These are phyloP conservation scores for Dendrobium huoshanense DNA, from an alignment of 106 monocot genomes.

Conservation along the genomic window DNA sequence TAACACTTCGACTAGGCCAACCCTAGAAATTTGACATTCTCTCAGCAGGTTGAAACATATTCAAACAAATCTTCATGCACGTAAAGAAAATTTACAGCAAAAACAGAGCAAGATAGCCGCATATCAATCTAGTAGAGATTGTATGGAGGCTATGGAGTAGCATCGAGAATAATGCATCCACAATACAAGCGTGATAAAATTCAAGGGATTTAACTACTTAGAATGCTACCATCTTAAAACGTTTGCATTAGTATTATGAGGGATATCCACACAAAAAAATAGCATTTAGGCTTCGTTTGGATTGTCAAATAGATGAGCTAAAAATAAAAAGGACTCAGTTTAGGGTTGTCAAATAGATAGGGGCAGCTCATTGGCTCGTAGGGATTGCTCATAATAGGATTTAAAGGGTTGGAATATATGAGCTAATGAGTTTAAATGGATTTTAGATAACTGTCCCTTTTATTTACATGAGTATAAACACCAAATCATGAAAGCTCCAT, in stretches of 20 bases:
- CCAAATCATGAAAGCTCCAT: no score
- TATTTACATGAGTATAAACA: no score
- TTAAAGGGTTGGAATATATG: no score
- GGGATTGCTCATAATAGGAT: no score
- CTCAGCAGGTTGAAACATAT: neutral
- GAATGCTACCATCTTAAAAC: neutral
- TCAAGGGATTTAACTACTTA: neutral
- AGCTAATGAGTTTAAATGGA: no score
- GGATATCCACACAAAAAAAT: neutral
- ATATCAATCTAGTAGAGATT: neutral
- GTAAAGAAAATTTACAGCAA: neutral
- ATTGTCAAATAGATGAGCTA: neutral
- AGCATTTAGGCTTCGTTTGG: neutral
- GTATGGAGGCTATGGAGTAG: neutral
- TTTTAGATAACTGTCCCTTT: no score
- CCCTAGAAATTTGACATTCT: slow-evolving; percentile 40
- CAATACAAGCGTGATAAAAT: no score
- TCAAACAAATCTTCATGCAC: neutral
- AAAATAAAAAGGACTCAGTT: neutral
- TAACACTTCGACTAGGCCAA: slow-evolving; percentile 89
- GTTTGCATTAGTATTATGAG: neutral
- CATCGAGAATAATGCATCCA: no score
- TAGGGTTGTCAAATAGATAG: neutral
- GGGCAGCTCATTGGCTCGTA: no score
- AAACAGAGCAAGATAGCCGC: neutral